Evolutionary conservation across 495 filamentous ascomycete species (phyloP), one percentile per base, ranked within the genome.

Genomic region (Tuber melanosporum): DNA sequence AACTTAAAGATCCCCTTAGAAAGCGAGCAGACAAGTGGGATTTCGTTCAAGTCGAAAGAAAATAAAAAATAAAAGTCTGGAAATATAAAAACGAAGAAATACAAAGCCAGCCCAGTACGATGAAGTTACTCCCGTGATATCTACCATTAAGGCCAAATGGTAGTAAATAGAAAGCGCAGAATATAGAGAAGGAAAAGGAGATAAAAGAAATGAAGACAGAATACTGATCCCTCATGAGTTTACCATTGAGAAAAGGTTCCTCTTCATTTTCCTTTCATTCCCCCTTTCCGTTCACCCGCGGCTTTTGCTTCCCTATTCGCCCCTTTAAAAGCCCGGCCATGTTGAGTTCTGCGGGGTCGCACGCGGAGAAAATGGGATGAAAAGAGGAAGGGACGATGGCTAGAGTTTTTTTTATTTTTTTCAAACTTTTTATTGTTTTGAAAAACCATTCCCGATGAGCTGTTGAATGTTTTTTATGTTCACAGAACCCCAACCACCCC

Each of bases 391-490:
- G n/a, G 26, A 36, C 57, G 14, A 36, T 36, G 26, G 57, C 57
- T 9, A 17, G 14, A 9, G 4, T 66, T 66, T 36, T 32, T 36
- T 62, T 14, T 26, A 32, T 62, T 66, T 66, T 66, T 66, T 66
- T 26, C 26, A 66, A 66, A 57, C 52, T 19, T 66, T 62, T 66
- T 36, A 66, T 62, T 62, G 12, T 32, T 62, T 62, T 62, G 57
- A 62, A 62, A 62, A 62, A 62, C 57, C n/a, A 15, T 62, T 32
- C 57, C 57, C 57, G 4, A 66, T 66, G 26, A 36, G n/a, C 26
- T 36, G 26, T 66, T 66, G 57, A 36, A 66, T 66, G 32, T 66
- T 36, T 43, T 66, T 66, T 66, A 66, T 66, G 57, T 66, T 66
- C 57, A 66, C 26, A 66, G 57, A 32, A 66, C 14, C 32, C 26